A percentile compares a stretch with the other conserved stretches of the same genome.
phyloP scores from a whole-genome alignment of 2,329 filamentous ascomycete genomes.

The Biscogniauxia sp. region DNA sequence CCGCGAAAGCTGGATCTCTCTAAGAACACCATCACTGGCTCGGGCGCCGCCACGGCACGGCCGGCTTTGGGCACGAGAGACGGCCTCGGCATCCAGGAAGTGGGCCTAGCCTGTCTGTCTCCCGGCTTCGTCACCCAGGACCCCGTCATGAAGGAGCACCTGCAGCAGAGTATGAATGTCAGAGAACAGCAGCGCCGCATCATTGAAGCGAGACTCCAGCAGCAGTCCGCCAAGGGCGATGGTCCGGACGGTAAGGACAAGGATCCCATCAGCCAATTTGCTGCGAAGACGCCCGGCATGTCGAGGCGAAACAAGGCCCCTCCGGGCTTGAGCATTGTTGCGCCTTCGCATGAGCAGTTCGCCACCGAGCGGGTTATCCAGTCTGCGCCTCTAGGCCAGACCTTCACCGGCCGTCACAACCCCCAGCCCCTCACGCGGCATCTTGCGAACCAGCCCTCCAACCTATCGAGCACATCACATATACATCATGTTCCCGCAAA shows the following conservation, averaged over 20 bases:
- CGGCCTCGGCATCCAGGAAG: slow-evolving; percentile 80
- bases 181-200: slow-evolving; percentile 92
- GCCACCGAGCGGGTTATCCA: slow-evolving; percentile 94
- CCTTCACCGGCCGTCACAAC: slow-evolving; percentile 87
- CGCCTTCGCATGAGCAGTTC: slow-evolving; percentile 88
- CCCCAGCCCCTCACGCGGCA: slow-evolving; percentile 74
- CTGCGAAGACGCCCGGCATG: slow-evolving; percentile 70
- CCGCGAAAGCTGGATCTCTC: slow-evolving; percentile 78
- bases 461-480: slow-evolving; percentile 79
- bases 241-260: slow-evolving; percentile 56
- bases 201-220: slow-evolving; percentile 87
- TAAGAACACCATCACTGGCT: slow-evolving; percentile 53
- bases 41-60: slow-evolving; percentile 59
- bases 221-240: slow-evolving; percentile 78
- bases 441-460: slow-evolving; percentile 76
- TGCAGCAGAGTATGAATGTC: slow-evolving; percentile 91
- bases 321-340: slow-evolving; percentile 89
- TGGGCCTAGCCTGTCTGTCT: slow-evolving; percentile 90
- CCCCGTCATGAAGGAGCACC: slow-evolving; percentile 91
- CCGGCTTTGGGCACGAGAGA: slow-evolving; percentile 78
- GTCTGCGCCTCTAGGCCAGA: slow-evolving; percentile 90
- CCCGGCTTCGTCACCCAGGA: slow-evolving; percentile 96
- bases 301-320: slow-evolving; percentile 75
- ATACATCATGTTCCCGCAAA: slow-evolving; percentile 86
- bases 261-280: slow-evolving; percentile 46